A percentile compares a stretch with the other conserved stretches of the same genome.
phyloP scores from a whole-genome alignment of 768 basidiomycete species.

The Dacryopinax primogenitus region DNA sequence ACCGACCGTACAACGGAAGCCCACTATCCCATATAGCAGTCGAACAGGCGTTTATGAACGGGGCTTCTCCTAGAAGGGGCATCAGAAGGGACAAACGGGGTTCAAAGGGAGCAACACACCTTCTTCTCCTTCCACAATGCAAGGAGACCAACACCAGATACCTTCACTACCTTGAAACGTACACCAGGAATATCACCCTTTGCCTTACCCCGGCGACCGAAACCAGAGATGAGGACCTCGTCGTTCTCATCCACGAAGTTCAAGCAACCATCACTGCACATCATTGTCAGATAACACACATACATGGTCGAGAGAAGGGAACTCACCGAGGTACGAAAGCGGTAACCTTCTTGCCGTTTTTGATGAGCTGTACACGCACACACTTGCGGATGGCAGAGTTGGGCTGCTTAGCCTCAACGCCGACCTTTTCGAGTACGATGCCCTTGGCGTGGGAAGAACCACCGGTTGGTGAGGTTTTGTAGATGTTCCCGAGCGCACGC shows the following conservation, averaged over 20 bases:
- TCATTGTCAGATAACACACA: background rate
- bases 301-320: constrained; percentile 7
- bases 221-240: constrained; percentile 98
- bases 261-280: constrained; percentile 86
- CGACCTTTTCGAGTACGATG: constrained; percentile 99
- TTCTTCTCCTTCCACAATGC: constrained; percentile 99
- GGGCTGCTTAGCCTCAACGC: constrained; percentile 99
- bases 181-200: constrained; percentile 99
- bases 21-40: background rate
- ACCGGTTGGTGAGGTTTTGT: constrained; percentile 99
- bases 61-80: constrained; percentile 51
- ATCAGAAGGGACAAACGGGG: constrained; percentile 3
- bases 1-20: background rate
- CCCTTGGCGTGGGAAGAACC: constrained; percentile 99
- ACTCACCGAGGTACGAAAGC: constrained; percentile 72
- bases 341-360: constrained; percentile 99
- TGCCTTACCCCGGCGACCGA: constrained; percentile 98
- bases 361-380: constrained; percentile 98
- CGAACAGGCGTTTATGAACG: constrained; percentile 35
- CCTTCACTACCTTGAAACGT: constrained; percentile 99
- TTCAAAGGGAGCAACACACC: constrained; percentile 35
- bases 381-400: constrained; percentile 99
- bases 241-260: constrained; percentile 99
- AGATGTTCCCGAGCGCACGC: constrained; percentile 96
- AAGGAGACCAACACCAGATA: constrained; percentile 95